Evolutionary conservation across 306 rosid species (phyloP), one percentile per base, ranked within the genome.

Genomic region (Mimosa bimucronata): DNA sequence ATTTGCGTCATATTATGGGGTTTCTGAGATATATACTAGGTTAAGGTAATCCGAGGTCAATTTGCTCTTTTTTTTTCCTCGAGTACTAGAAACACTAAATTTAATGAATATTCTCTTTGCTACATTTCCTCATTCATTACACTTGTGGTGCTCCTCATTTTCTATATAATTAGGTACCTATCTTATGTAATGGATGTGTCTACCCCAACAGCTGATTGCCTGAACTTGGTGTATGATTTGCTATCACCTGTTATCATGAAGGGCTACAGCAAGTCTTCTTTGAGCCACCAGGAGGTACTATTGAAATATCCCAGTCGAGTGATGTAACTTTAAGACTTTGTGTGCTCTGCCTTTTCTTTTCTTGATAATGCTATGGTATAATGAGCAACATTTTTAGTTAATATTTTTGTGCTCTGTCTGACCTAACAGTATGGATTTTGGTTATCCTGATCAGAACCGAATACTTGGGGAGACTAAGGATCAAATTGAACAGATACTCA

Each of bases 161-260:
- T 71, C 75, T 61, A 19, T 65, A 48, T 67, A 52, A 41, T 86
- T 78, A 96, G 99, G 73, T 93, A 91, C 78, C 89, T 96, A 68
- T 93, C 98, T 15, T 96, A 96, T 82, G 87, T 96, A 69, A 96
- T 96, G 99, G 99, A 96, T 80, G 98, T 96, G 46, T 94, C 99
- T 60, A 93, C 99, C 12, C 99, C 99, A 45, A 96, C 99, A n/a
- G 97, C 90, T 58, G 99, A 96, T 80, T 96, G 99, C 91, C 97
- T 96, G 57, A 86, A 66, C 44, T 83, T 96, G 88, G 99, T 96
- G 55, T 81, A 88, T 38, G 80, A 86, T 64, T 84, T 96, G 87
- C 85, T 96, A 81, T 78, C 84, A 75, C 98, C 98, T 46, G 97
- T 96, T 67, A 60, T 89, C 65, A 85, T 93, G 94, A 96, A 91